Evolutionary conservation across 306 rosid species (phyloP).

Genomic region (Prunus persica): DNA sequence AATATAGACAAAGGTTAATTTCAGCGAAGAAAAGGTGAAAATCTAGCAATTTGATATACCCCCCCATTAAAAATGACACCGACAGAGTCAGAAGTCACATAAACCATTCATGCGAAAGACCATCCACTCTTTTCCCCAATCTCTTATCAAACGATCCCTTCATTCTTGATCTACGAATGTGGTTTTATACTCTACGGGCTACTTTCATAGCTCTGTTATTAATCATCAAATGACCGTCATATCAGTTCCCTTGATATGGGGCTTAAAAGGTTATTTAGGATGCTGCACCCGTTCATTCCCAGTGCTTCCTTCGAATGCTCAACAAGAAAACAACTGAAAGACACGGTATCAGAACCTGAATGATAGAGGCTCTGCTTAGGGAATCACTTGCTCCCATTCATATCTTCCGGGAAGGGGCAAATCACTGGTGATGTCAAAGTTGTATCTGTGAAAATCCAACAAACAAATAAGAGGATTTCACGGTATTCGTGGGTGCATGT

Average conservation of each 20-base stretch:
- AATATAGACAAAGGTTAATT: slow-evolving; percentile 41
- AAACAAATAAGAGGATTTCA: not conserved
- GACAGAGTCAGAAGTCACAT: not conserved
- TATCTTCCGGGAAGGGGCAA: slow-evolving; percentile 75
- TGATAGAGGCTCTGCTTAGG: slow-evolving; percentile 28
- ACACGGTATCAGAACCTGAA: slow-evolving; percentile 6
- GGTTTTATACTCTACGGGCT: slow-evolving; percentile 22
- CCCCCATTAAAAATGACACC: slow-evolving; percentile 9
- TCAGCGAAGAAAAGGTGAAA: slow-evolving; percentile 14
- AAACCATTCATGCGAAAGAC: slow-evolving; percentile 14
- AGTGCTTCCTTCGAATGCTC: not conserved
- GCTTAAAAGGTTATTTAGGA: slow-evolving; percentile 7
- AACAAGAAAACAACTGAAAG: slow-evolving; percentile 17
- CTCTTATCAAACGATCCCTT: slow-evolving; percentile 20
- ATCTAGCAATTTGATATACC: slow-evolving; percentile 31
- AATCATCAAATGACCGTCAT: slow-evolving; percentile 33
- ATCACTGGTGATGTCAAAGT: slow-evolving; percentile 69
- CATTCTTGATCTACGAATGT: slow-evolving; percentile 22
- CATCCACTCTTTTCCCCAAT: slow-evolving; percentile 20
- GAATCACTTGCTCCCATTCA: slow-evolving; percentile 77
- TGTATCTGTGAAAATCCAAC: slow-evolving; percentile 62
- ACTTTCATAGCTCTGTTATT: slow-evolving; percentile 18
- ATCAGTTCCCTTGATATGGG: slow-evolving; percentile 7
- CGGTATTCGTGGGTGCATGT: not conserved
- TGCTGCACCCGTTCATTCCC: slow-evolving; percentile 22